Percentiles rank a stretch among this genome's conserved stretches.
Evolutionary conservation across 1,284 basidiomycete species (phyloP).

Genomic region (Sutorius eximius): DNA sequence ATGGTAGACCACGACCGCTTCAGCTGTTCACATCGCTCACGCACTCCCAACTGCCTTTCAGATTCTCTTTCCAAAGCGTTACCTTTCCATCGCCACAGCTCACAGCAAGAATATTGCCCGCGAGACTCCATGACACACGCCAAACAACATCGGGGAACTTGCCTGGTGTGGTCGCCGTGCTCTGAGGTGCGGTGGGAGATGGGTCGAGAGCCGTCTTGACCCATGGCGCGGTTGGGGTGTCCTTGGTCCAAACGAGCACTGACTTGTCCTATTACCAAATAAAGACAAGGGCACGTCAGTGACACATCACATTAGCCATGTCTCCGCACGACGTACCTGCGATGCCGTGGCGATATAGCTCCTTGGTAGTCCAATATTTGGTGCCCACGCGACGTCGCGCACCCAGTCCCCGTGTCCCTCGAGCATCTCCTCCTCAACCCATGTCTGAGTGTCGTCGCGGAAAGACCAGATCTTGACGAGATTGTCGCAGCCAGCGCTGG

Average conservation of each 20-base stretch:
- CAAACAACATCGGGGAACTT: constrained; percentile 96
- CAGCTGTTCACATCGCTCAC: constrained; percentile 90
- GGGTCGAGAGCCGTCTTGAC: constrained; percentile 85
- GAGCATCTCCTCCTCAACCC: constrained; percentile 86
- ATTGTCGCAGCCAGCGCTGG: constrained; percentile 95
- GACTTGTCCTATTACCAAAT: constrained; percentile 67
- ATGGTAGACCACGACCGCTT: constrained; percentile 6
- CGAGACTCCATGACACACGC: constrained; percentile 96
- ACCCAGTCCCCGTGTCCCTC: constrained; percentile 98
- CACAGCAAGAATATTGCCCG: constrained; percentile 94
- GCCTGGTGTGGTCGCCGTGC: constrained; percentile 42
- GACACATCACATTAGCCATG: neutral
- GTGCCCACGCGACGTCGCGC: constrained; percentile 96
- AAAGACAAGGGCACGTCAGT: neutral
- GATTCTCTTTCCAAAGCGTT: constrained; percentile 96
- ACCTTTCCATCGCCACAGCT: constrained; percentile 99
- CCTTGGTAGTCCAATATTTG: constrained; percentile 92
- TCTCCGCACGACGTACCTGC: constrained; percentile 53
- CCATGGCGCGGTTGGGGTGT: constrained; percentile 79
- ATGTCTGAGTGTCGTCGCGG: constrained; percentile 74
- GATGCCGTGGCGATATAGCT: constrained; percentile 95
- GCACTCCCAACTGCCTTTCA: constrained; percentile 94
- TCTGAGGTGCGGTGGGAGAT: constrained; percentile 43
- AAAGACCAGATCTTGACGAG: constrained; percentile 95
- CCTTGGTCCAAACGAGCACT: constrained; percentile 94